A percentile compares a stretch with the other conserved stretches of the same genome.
These are phyloP conservation scores for Fomitopsis pinicola DNA, from an alignment of 1,284 basidiomycete genomes.

Conservation along the genomic window DNA sequence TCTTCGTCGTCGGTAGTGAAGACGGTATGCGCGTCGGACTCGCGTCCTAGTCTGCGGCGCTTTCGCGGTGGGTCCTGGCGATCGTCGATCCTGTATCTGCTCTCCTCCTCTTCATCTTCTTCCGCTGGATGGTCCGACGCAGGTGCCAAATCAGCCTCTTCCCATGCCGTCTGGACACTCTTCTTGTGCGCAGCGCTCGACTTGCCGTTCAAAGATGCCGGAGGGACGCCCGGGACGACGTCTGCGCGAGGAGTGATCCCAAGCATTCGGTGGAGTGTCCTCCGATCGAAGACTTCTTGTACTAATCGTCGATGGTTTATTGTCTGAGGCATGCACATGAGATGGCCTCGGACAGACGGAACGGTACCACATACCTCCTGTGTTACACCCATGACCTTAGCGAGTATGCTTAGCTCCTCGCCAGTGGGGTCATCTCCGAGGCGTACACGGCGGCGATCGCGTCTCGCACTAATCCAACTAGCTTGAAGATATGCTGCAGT, in stretches of 20 bases:
- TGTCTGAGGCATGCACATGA: constrained; percentile 39
- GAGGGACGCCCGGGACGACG: constrained; percentile 17
- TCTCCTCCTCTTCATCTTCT: constrained; percentile 38
- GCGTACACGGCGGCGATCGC: constrained; percentile 40
- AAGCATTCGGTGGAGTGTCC: constrained; percentile 57
- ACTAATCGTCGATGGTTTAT: constrained; percentile 69
- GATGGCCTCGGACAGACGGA: not conserved
- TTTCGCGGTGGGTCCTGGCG: constrained; percentile 40
- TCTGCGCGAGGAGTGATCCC: constrained; percentile 37
- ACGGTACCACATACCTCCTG: constrained; percentile 55
- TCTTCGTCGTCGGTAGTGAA: constrained; percentile 46
- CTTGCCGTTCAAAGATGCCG: constrained; percentile 3
- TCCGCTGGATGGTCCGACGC: constrained; percentile 14
- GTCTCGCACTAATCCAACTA: constrained; percentile 51
- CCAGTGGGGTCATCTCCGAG: constrained; percentile 45
- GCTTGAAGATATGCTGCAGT: constrained; percentile 60
- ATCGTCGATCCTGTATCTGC: constrained; percentile 48
- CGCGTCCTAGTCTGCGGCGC: constrained; percentile 36
- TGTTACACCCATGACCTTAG: constrained; percentile 77
- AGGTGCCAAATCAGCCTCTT: constrained; percentile 37
- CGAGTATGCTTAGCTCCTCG: constrained; percentile 76
- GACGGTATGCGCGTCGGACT: constrained; percentile 37
- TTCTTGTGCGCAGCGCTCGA: constrained; percentile 17
- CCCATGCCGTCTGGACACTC: constrained; percentile 34
- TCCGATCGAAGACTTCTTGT: constrained; percentile 64